Base-by-base conservation (phyloP, 371 early-diverging fungal genomes). In the Paramicrosporidium saccamoebae region DNA sequence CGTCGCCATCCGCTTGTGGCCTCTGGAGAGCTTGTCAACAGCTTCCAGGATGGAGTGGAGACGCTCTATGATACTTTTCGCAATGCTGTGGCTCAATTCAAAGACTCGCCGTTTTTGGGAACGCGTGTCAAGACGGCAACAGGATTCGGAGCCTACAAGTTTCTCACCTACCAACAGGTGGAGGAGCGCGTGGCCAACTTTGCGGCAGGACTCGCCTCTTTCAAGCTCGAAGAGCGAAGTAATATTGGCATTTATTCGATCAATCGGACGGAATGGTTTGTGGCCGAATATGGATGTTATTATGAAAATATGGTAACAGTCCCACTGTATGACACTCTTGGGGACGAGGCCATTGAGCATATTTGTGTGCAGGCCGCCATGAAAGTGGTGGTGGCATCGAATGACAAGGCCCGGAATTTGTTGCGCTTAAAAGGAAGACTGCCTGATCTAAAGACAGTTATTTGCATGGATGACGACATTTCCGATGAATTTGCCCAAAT, bases 241-340 rank as follows among this genome's bases (percentile, higher is more conserved):
- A 28, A 27, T 19, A 21, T 66, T 10, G 67, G 67, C 20, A 41
- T 69, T 19, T 64, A 58, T 50, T 38, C 62, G 14, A 47, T 66
- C 31, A 95, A 94, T 40, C 49, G 95, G 19, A 44, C 65, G 10
- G 94, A 94, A 34, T 95, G 94, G 95, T 42, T 63, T 11, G 51
- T 79, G 12, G 36, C 64, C n/a, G 81, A 73, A 25, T 38, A 53
- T 21, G 67, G 53, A 2, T 36, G 38, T 12, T 49, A 44, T 10
- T 36, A 41, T 9, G 43, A 51, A 28, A 46, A 47, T 25, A 33
- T 56, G n/a, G 42, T 52, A 12, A 52, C 72, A 6, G 79, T 84
- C 4, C 86, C 94, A 2, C 50, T 96, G 16, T 92, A 92, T 41
- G 84, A 90, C 37, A 90, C 92, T 3, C 56, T 90, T 9, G 88